Percentiles rank a stretch among this genome's conserved stretches.
phyloP scores from a whole-genome alignment of 495 filamentous ascomycete species.

The Penicillium herquei region DNA sequence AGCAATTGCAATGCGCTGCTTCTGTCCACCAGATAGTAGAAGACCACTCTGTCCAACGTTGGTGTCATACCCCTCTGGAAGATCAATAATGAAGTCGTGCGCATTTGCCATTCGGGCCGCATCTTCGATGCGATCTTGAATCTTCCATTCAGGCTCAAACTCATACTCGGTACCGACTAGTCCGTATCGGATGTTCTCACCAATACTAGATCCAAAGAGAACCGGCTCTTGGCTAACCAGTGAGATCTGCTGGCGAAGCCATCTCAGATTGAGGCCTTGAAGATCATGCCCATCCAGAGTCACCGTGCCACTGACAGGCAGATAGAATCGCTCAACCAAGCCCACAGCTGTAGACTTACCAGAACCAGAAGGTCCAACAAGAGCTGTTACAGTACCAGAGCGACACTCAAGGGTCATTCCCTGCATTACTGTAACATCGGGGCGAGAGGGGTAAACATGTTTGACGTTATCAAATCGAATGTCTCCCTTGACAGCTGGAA shows the following conservation, averaged over 20 bases:
- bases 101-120: conserved; percentile 91
- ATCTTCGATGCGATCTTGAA: conserved; percentile 67
- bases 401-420: conserved; percentile 75
- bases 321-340: conserved; percentile 89
- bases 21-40: conserved; percentile 89
- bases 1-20: conserved; percentile 88
- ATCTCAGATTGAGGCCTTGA: conserved; percentile 76
- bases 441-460: conserved; percentile 90
- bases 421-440: conserved; percentile 84
- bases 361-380: conserved; percentile 84
- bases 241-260: conserved; percentile 88
- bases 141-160: conserved; percentile 59
- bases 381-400: conserved; percentile 81
- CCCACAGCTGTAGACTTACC: conserved; percentile 93
- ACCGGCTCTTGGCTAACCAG: conserved; percentile 78
- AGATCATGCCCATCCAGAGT: conserved; percentile 84
- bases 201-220: conserved; percentile 80
- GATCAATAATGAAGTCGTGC: conserved; percentile 79
- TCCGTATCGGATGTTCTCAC: conserved; percentile 80
- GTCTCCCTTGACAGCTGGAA: conserved; percentile 69
- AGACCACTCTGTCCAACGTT: conserved; percentile 95
- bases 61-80: conserved; percentile 90
- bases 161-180: conserved; percentile 83
- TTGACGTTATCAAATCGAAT: conserved; percentile 82
- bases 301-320: conserved; percentile 76